Evolutionary conservation across 2,329 filamentous ascomycete genomes (phyloP), one percentile per base, ranked within the genome.

Genomic region (Cytospora mali): DNA sequence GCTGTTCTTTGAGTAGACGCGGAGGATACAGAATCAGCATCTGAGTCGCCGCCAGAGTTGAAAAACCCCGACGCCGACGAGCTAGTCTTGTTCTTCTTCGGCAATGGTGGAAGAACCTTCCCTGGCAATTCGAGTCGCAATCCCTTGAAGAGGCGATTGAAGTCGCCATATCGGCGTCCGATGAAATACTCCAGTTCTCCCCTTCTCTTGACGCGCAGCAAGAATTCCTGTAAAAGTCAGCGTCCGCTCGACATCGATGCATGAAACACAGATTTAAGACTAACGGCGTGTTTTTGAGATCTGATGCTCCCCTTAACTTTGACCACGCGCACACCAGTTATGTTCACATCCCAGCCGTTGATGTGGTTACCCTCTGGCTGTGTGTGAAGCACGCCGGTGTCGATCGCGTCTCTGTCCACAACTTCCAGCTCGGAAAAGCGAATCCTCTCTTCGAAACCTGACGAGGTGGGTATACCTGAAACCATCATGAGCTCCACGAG

Each of bases 401-500:
- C 93, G 71, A 97, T 96, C 50, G 95, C 93, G 60, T 92, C 91
- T 67, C 92, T 87, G 72, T 99, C 95, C 29, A 99, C 92, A 27
- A 98, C 93, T 73, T 99, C 95, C 77, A 99, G 90, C 77, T 99
- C 95, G 1, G 93, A 92, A 74, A 99, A 99, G 56, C 93, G 87
- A 72, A 99, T 97, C 62, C 95, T 87, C 80, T 99, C 95, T 76
- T 99, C 95, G 74, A 98, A 99, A 2, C 95, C 95, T 5, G 93
- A 97, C 4, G 95, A 93, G 1, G 95, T 99, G 35, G 91, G 92
- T 62, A 99, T 90, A 42, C 95, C 95, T 9, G 94, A 98, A 10
- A 99, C 95, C 93, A 99, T 97, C 95, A 99, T 99, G 65, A 99
- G 82, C 81, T 99, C 95, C 13, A 99, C 92, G 62, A 99, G 80